Base-by-base conservation (phyloP, 2,329 filamentous ascomycete species). In the Cytospora chrysosperma region DNA sequence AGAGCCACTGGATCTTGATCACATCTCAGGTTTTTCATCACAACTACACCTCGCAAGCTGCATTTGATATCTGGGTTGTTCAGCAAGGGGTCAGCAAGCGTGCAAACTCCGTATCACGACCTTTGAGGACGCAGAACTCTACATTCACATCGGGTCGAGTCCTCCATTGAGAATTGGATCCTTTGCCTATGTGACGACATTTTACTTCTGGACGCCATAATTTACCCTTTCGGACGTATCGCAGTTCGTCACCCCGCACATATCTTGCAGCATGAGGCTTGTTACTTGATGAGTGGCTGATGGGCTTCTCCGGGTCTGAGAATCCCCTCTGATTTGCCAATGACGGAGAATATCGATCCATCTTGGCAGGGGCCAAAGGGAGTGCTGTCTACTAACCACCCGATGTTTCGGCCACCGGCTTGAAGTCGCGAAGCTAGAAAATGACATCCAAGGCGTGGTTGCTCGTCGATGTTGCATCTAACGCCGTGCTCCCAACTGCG, bases 131-230 rank as follows among this genome's bases (percentile, higher is more conserved):
- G 37, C 28, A 24, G 27, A 43, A 54, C 51, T 49, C 58, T 34
- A 54, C 6, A 7, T 43, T n/a, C 17, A 30, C 19, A 37, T 24
- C 32, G 32, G 32, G 10, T 37, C 59, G 43, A 55, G 52, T 58
- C 54, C 40, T 59, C 24, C 27, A 21, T 63, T 24, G n/a, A 30
- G 30, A 59, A 63, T 65, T 59, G 56, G 60, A 50, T 49, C 56
- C 55, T 30, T 26, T 13, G 19, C n/a, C n/a, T 28, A 63, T 65
- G 63, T 65, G 63, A 65, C 51, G 63, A 37, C 50, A 59, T 54
- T 56, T 26, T 13, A 59, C 49, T 26, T 53, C 51, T 47, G 60
- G 32, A 59, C 55, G 60, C 56, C 59, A 63, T 56, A 59, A 51
- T 59, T 24, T 56, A 27, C 51, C 27, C 55, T 34, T 43, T 52